phyloP scores from a whole-genome alignment of 176 grass and related monocot species.

The Zea mays region DNA sequence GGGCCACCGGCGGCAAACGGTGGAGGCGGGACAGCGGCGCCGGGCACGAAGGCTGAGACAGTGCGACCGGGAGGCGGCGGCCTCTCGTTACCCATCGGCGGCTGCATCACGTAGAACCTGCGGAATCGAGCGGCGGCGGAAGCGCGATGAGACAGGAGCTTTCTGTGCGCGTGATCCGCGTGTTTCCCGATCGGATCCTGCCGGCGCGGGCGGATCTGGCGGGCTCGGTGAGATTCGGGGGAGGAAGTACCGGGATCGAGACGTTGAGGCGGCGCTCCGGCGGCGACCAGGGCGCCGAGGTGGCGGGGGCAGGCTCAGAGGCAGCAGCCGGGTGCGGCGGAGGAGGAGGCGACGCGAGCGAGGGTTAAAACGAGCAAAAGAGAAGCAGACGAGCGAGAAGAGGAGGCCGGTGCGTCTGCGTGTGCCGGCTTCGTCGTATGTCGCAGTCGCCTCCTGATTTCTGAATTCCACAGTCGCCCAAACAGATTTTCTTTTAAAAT shows the following conservation, averaged over 20 bases:
- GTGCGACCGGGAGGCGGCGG: conserved; percentile 39
- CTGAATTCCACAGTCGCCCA: no score
- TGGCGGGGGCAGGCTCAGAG: background rate
- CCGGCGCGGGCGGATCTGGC: conserved; percentile 38
- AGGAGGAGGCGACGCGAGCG: conserved; percentile 1
- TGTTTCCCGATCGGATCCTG: conserved; percentile 40
- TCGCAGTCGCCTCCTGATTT: no score
- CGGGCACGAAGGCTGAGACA: conserved; percentile 40
- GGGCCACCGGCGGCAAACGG: conserved; percentile 34
- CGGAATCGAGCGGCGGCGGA: background rate
- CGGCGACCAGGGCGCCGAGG: conserved; percentile 28
- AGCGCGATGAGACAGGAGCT: conserved; percentile 9
- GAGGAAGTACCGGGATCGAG: conserved; percentile 32
- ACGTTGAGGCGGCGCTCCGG: conserved; percentile 28
- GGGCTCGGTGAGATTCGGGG: background rate
- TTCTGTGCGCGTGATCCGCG: conserved; percentile 30
- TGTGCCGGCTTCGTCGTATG: no score
- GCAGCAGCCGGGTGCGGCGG: background rate
- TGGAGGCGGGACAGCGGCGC: conserved; percentile 21
- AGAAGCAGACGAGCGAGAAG: background rate
- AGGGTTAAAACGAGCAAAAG: conserved; percentile 13
- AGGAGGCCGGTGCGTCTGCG: no score
- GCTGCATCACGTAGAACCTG: conserved; percentile 52
- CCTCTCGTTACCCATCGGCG: conserved; percentile 57
- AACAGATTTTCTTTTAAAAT: no score